Evolutionary conservation across 345 rosid genomes (phyloP).

Genomic region (Pistacia integerrima): DNA sequence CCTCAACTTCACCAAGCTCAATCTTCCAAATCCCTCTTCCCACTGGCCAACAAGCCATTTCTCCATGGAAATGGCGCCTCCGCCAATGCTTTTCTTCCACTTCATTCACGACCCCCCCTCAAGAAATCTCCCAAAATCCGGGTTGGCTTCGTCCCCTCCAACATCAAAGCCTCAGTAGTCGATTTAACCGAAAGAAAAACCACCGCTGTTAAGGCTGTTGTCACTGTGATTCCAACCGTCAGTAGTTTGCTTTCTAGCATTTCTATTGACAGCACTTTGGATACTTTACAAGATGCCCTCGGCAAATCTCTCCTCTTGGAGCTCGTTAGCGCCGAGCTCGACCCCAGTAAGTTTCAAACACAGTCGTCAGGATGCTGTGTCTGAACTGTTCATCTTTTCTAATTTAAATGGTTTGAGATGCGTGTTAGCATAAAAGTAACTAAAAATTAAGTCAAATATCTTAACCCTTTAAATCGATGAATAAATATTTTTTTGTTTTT

Average conservation of each 20-base stretch:
- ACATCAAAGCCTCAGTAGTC: slow-evolving; percentile 22
- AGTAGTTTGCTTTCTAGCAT: slow-evolving; percentile 31
- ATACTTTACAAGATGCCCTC: slow-evolving; percentile 44
- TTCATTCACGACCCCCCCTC: background rate
- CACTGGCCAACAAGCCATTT: too few relatives aligned
- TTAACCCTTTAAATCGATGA: too few relatives aligned
- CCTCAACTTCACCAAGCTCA: slow-evolving; percentile 24
- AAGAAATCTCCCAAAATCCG: slow-evolving; percentile 8
- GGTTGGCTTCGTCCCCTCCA: slow-evolving; percentile 3
- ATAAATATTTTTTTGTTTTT: too few relatives aligned
- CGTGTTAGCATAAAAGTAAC: too few relatives aligned
- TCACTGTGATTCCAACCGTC: slow-evolving; percentile 32
- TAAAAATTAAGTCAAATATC: too few relatives aligned
- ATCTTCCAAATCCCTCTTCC: slow-evolving; percentile 10
- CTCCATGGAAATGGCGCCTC: slow-evolving; percentile 26
- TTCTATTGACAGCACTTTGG: slow-evolving; percentile 25
- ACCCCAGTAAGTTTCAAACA: too few relatives aligned
- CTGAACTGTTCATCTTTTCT: too few relatives aligned
- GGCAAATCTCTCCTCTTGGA: slow-evolving; percentile 27
- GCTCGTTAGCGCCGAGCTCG: too few relatives aligned
- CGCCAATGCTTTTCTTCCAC: slow-evolving; percentile 13
- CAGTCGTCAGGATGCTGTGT: too few relatives aligned
- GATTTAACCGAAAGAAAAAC: background rate
- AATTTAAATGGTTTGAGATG: too few relatives aligned
- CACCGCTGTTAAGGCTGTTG: slow-evolving; percentile 35